Evolutionary conservation across 176 grass and related monocot genomes (phyloP), one percentile per base, ranked within the genome.

Genomic region (Pharus latifolius): DNA sequence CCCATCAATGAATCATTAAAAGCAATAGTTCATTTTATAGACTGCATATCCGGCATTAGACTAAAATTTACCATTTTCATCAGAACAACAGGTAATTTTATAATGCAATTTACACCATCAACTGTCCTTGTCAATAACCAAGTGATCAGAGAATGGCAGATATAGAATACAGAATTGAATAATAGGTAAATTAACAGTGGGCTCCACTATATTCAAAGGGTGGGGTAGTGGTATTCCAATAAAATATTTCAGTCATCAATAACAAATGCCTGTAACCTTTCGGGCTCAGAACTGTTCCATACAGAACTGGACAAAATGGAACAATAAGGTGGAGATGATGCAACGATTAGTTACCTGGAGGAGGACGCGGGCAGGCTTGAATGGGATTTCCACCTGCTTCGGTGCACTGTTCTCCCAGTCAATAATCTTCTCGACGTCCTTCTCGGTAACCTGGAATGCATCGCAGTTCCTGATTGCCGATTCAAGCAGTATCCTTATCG

Each of bases 401-500:
- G 89, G 72, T 48, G 93, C 83, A 27, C 83, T 92, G 58, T 90
- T 92, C 73, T 85, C 93, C 93, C 93, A 96, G 54, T 96, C 83
- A 38, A 92, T 52, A 25, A 96, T 96, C 83, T 96, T 96, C 75
- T 96, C 93, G 10, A 96, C 93, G 37, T 96, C 93, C 42, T 89
- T 96, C 11, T 53, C 77, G 9, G 93, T 92, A 53, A 96, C 93
- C 83, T 96, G 93, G 64, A 96, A 96, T 13, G 89, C 93, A 56
- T 96, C 93, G 35, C 93, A 96, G 62, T 92, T 96, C 48, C 93
- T 89, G 78, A 96, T 92, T 54, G 88, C 93, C 37, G 93, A 96
- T 69, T 96, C 93, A 16, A 96, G 80, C 63, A 96, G 86, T 65
- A 96, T 96, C 65, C 93, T 87, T 67, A 96, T 92, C 8, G 88